Evolutionary conservation across 2,329 filamentous ascomycete species (phyloP), one percentile per base, ranked within the genome.

Genomic region (Cryphonectria parasitica): DNA sequence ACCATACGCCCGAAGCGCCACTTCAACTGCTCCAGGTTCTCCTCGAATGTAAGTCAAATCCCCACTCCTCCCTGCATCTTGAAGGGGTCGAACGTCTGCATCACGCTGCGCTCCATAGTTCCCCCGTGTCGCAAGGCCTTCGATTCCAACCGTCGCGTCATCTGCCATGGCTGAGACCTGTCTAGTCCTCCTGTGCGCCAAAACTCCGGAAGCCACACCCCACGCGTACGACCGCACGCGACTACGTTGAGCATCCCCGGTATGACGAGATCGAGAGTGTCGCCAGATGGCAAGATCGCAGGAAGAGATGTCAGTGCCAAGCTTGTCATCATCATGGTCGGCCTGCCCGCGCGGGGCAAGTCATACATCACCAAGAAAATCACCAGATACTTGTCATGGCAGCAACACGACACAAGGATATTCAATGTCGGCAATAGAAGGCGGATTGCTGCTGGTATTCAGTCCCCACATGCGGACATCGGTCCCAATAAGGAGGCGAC

Each of bases 341-440:
- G 96, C 74, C 84, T 99, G 76, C 96, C 96, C 2, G 96, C 96
- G 13, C 88, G 96, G 77, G 96, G 96, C 79, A 99, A 99, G 83
- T 98, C 95, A 69, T 99, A 99, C 82, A 97, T 99, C 77, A 98
- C 96, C 73, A 98, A 98, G 85, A 99, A 99, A 83, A 88, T 99
- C 73, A 92, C 96, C 71, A 89, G 96, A 73, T 99, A 98, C 79
- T 84, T 99, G 66, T 95, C 97, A 65, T 99, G 96, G 96, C 90
- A 98, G 77, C 96, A 99, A 78, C 95, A 99, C 81, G 93, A 97
- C 77, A 96, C 95, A 17, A 89, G 88, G 75, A 98, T 99, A 76
- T 99, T 99, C 88, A 99, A 99, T 77, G 96, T 99, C 52, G 96
- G 96, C 72, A 95, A 97, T 80, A 88, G 94, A 77, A 88, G 96